Evolutionary conservation across 176 grass and related monocot species (phyloP).

Genomic region (Phoenix roebelenii): DNA sequence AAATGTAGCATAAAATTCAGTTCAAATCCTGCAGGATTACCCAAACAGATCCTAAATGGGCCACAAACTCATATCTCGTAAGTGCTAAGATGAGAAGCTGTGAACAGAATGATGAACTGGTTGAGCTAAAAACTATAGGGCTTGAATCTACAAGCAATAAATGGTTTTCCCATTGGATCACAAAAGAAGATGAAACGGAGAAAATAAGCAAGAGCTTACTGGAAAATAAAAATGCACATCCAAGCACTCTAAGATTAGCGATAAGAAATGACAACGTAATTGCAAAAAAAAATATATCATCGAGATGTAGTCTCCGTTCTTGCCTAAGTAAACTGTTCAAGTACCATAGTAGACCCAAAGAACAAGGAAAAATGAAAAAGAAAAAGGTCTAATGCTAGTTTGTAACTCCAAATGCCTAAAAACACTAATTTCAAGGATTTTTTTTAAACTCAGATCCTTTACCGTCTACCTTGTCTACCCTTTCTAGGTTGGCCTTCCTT

Average conservation of each 20-base stretch:
- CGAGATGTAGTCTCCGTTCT: neutral
- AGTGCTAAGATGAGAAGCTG: slow-evolving; percentile 34
- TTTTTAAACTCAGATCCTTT: neutral
- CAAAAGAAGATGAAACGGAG: neutral
- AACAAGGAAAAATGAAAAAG: neutral
- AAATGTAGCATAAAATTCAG: no score
- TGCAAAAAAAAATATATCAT: no score
- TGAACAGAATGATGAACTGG: neutral
- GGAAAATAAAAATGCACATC: neutral
- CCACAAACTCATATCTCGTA: slow-evolving; percentile 82
- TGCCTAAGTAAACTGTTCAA: slow-evolving; percentile 77
- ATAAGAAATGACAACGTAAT: neutral
- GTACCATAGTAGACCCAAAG: neutral
- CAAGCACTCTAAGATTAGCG: neutral
- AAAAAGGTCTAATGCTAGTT: no score
- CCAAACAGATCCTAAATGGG: slow-evolving; percentile 33
- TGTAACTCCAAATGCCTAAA: no score
- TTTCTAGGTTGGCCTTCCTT: slow-evolving; percentile 94
- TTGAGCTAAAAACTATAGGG: no score
- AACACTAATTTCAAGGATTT: no score
- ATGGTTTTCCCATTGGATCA: no score
- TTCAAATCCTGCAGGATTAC: no score
- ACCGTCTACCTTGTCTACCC: slow-evolving; percentile 67
- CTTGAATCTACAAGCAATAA: no score
- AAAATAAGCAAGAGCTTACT: slow-evolving; percentile 15